Evolutionary conservation across 2,329 filamentous ascomycete species (phyloP).

Genomic region (Colletotrichum viniferum): DNA sequence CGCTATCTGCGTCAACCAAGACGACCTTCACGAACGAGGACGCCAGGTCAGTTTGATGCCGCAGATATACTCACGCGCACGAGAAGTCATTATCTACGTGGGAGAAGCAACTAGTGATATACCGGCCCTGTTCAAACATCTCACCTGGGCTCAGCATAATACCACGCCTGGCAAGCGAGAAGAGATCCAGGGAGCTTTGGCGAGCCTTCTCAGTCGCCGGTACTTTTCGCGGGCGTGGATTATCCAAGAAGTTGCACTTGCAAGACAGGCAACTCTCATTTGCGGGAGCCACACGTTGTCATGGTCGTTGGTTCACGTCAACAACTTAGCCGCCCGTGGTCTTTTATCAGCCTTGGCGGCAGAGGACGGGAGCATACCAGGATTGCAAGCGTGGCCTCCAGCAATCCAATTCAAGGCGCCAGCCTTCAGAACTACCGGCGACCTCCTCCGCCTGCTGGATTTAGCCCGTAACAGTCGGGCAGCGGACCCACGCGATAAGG

Average conservation of each 20-base stretch:
- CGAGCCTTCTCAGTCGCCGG: neutral
- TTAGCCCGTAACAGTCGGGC: slow-evolving; percentile 1
- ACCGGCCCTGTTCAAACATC: slow-evolving; percentile 2
- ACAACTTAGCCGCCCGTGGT: neutral
- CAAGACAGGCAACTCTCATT: slow-evolving; percentile 4
- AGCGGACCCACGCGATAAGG: slow-evolving; percentile 28
- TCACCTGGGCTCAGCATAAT: neutral
- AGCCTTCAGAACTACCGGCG: neutral
- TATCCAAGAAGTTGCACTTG: slow-evolving; percentile 31
- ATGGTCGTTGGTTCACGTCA: slow-evolving; percentile 3
- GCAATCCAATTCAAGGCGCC: neutral
- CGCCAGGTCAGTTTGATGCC: slow-evolving; percentile 23
- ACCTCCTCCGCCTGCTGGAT: neutral
- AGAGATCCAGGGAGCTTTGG: neutral
- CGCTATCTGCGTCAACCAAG: neutral
- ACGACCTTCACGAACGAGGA: slow-evolving; percentile 16
- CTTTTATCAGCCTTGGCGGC: fast-evolving
- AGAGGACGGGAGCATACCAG: neutral
- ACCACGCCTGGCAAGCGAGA: neutral
- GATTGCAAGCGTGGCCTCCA: neutral
- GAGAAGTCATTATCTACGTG: slow-evolving; percentile 12
- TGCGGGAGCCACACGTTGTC: neutral
- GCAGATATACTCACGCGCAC: slow-evolving; percentile 10
- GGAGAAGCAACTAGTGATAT: slow-evolving; percentile 15
- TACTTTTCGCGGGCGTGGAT: slow-evolving; percentile 17